Evolutionary conservation across 176 grass and related monocot species (phyloP), one percentile per base, ranked within the genome.

Genomic region (Panicum miliaceum): DNA sequence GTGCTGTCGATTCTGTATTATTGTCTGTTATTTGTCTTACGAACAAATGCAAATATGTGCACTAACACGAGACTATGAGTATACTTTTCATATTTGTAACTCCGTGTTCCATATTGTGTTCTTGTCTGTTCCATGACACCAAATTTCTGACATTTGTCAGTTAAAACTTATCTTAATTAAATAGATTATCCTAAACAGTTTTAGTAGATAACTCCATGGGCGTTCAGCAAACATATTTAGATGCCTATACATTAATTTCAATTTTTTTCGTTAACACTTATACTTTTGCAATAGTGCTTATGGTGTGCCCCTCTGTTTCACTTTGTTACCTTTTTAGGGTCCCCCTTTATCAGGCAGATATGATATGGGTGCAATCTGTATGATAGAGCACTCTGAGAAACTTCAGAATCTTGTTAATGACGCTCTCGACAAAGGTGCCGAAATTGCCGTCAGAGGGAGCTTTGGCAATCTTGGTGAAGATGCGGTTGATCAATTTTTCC

Each of bases 331-430:
- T 78, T 82, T 14, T 6, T 90, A 96, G 96, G 96, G 93, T 0
- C 93, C 96, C 4, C 93, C 96, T 13, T 85, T 96, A 68, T 71
- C 91, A 81, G 93, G 93, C 12, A 94, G 88, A 90, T 98, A 95
- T 56, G 96, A 98, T 84, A 98, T 98, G 96, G 96, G 96, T 76
- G 96, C 96, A 57, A 94, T 98, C 61, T 98, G 96, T 82, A 93
- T 98, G 91, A 94, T 92, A 87, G 96, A 92, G 60, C 93, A 98
- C 60, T 91, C 93, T 74, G 96, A 98, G 80, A 94, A 80, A 73
- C 96, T 98, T 89, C 93, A 98, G 68, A 90, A 68, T 88, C 87
- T 98, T 81, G 91, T 98, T 73, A 90, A 95, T 34, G 96, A 98
- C 81, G 96, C 96, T 15, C 40, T 95, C 63, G 87, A 94, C 6